Evolutionary conservation across 2,329 filamentous ascomycete genomes (phyloP), one percentile per base, ranked within the genome.

Genomic region (Taxawa tesnikishii): DNA sequence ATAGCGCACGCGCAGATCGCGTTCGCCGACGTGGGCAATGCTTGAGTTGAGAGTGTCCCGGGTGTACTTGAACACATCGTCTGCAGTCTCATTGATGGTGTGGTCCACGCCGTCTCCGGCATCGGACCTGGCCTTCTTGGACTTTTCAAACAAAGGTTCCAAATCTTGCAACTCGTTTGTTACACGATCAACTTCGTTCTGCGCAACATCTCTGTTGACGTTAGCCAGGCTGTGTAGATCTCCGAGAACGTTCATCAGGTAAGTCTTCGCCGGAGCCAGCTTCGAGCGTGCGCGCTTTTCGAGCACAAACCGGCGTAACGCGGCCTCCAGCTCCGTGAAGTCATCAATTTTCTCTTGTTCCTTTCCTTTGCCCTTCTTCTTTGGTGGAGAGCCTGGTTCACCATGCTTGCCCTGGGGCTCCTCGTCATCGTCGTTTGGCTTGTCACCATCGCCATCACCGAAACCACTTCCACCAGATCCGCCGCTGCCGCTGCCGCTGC

Each of bases 271-370:
- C 4, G 90, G 90, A 1, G 90, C 88, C 38, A 98, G 70, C 62
- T 98, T 98, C 6, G 90, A 96, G 17, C 85, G 75, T 29, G 90
- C 85, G 34, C 90, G 75, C 65, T 96, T 96, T 53, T 98, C 90
- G 15, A 98, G 68, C 6, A 98, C 90, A 45, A 98, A 98, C 27
- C 87, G 76, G 37, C 90, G 74, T 23, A 98, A 59, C 3, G 90
- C 90, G 43, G 83, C 75, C 56, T 98, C 90, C 4, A 98, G 68
- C 32, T 79, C 78, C 49, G 88, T 80, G 51, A 98, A 98, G 48
- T 96, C 87, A 37, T 79, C 74, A 8, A 87, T 67, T 57, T 92
- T 92, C 50, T 93, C 83, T 49, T 79, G 60, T 38, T 67, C 60
- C 41, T 68, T 79, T 34, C 84, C 82, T 51, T 94, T 94, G 35